Base-by-base conservation (phyloP, 2,329 filamentous ascomycete species). In the Allantophomopsis cytisporea region DNA sequence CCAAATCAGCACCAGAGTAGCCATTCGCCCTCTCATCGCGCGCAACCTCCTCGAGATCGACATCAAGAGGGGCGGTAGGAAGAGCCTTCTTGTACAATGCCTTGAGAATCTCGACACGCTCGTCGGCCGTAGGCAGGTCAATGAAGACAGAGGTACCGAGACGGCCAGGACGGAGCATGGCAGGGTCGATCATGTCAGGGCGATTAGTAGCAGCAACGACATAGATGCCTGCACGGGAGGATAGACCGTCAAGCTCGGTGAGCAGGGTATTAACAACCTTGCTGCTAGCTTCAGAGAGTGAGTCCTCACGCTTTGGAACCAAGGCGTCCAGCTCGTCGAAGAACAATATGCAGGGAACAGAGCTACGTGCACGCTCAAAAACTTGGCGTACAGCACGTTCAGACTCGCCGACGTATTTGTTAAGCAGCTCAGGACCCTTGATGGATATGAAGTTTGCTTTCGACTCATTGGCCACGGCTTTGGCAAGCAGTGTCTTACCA, bases 371-470 rank as follows among this genome's bases (percentile, higher is more conserved):
- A 13, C 89, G 80, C 46, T 80, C 76, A 60, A 98, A 98, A 0
- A 96, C 82, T 56, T 94, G 86, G 16, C 91, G 79, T 2, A 98
- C 83, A 1, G 88, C 85, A 10, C 89, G 81, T 62, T 98, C 91
- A 6, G 85, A 93, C 60, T 98, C 91, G 48, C 91, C 91, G 8
- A 98, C 88, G 56, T 89, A 98, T 61, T 96, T 98, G 67, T 96
- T 96, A 35, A 98, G 72, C 8, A 98, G 68, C 57, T 98, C 91
- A 0, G 91, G 91, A 0, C 91, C 91, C 60, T 95, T 95, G 61
- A 98, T 86, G 39, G 86, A 87, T 60, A 98, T 98, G 65, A 98
- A 98, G 60, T 94, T 96, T 36, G 91, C 91, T 57, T 89, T 86
- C 7, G 83, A 88, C 57, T 94, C 87, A 58, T 94, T 94, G 40